These are phyloP conservation scores for Lachnellula suecica DNA, from an alignment of 2,329 filamentous ascomycete genomes.

Conservation along the genomic window DNA sequence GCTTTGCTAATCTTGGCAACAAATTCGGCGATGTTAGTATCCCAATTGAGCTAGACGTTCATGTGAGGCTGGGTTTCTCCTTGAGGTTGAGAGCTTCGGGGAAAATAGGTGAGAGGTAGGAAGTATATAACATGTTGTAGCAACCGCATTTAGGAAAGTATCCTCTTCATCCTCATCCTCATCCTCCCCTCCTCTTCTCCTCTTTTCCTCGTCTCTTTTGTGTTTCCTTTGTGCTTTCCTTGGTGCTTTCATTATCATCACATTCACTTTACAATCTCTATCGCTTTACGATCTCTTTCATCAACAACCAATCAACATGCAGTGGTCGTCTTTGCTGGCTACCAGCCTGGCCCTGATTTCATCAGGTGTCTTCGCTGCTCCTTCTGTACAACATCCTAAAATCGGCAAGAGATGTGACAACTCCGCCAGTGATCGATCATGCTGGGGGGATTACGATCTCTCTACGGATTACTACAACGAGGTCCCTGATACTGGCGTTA, in stretches of 20 bases:
- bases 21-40: not conserved
- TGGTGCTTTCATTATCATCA: not conserved
- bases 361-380: slow-evolving; percentile 14
- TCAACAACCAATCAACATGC: slow-evolving; percentile 11
- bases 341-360: slow-evolving; percentile 11
- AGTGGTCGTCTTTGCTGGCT: slow-evolving; percentile 10
- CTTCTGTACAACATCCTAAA: slow-evolving; percentile 8
- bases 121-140: not conserved
- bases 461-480: slow-evolving; percentile 40
- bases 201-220: slow-evolving; percentile 3
- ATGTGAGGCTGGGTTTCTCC: not conserved
- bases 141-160: not conserved
- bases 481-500: slow-evolving; percentile 45
- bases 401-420: slow-evolving; percentile 20
- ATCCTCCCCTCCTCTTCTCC: not conserved
- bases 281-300: too few relatives aligned
- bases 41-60: not conserved
- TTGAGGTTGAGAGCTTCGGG: not conserved
- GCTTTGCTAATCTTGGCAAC: too few relatives aligned
- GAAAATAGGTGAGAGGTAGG: not conserved
- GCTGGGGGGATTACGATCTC: slow-evolving; percentile 49
- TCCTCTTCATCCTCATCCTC: not conserved
- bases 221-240: too few relatives aligned
- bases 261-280: not conserved
- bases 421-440: slow-evolving; percentile 22